Base-by-base conservation (phyloP, 192 early-diverging fungal species). In the Chytriomyces confervae region DNA sequence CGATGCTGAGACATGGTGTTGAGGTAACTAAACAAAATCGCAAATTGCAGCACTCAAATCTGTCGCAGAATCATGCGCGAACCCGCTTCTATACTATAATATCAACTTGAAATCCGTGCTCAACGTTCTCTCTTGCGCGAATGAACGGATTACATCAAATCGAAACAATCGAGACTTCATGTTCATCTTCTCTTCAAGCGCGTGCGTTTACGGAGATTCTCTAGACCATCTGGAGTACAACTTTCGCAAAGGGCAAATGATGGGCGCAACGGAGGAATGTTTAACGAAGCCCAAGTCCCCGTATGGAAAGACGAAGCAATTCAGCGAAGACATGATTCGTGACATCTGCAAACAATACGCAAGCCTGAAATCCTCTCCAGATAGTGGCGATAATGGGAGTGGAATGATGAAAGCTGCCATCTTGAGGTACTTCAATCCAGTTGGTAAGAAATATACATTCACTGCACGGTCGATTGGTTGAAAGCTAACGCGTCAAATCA, bases 141-240 rank as follows among this genome's bases (percentile, higher is more conserved):
- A 18, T 11, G 49, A 48, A 27, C 20, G 13, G 53, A 36, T 36
- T 4, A 24, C 61, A 27, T 3, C 24, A 6, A 36, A 43, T 94
- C 92, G 80, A 89, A 46, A 82, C 88, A 78, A 87, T 85, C 79
- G 84, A 84, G 50, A 91, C 92, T 53, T 91, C 88, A 63, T 86
- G 92, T 77, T 88, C 94, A 91, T 96, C 24, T 96, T 96, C 70
- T 95, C 93, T 51, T 92, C 90, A 2, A 93, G 92, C 50, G 94
- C 94, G 5, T 93, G 94, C 24, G 92, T 95, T 9, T 96, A 94
- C 85, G 92, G 74, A 36, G n/a, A 23, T 24, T 61, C 74, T 5
- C 36, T 76, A 8, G 74, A 76, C 36, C 51, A 76, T 13, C 74
- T 75, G 50, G 76, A 91, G 73, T 89, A 91, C 74, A 43, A 78